phyloP scores from a whole-genome alignment of 2,329 filamentous ascomycete species.

The Rhynchosporium secalis region DNA sequence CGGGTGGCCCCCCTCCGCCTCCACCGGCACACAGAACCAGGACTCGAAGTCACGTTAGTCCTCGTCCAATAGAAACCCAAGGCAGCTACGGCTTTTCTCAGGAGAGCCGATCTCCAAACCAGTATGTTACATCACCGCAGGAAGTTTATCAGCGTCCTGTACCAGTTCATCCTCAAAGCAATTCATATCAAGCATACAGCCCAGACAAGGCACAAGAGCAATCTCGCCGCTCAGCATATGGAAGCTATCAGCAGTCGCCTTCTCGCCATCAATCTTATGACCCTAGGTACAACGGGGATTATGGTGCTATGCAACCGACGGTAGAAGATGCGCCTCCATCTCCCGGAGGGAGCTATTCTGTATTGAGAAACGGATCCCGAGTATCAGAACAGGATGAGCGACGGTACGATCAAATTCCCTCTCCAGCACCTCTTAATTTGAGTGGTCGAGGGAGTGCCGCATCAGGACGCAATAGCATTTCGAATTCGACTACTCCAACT shows the following conservation, averaged over 20 bases:
- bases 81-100: constrained; percentile 32
- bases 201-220: constrained; percentile 33
- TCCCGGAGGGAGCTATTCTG: constrained; percentile 29
- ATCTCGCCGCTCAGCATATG: constrained; percentile 29
- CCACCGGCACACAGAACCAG: constrained; percentile 39
- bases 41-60: constrained; percentile 30
- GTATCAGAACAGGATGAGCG: constrained; percentile 29
- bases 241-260: constrained; percentile 35
- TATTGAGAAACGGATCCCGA: constrained; percentile 28
- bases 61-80: constrained; percentile 28
- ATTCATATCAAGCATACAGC: constrained; percentile 36
- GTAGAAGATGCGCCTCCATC: constrained; percentile 46
- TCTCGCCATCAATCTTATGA: constrained; percentile 40
- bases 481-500: constrained; percentile 24
- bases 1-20: constrained; percentile 39
- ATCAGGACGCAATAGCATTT: constrained; percentile 33
- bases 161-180: constrained; percentile 31
- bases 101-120: constrained; percentile 22
- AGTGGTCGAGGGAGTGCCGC: constrained; percentile 33
- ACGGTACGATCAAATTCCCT: constrained; percentile 36
- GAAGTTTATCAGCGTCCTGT: constrained; percentile 33
- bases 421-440: constrained; percentile 38
- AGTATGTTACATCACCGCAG: constrained; percentile 28
- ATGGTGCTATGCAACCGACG: constrained; percentile 48
- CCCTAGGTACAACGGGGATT: constrained; percentile 41